phyloP scores from a whole-genome alignment of 306 rosid genomes.

The Cercis canadensis region DNA sequence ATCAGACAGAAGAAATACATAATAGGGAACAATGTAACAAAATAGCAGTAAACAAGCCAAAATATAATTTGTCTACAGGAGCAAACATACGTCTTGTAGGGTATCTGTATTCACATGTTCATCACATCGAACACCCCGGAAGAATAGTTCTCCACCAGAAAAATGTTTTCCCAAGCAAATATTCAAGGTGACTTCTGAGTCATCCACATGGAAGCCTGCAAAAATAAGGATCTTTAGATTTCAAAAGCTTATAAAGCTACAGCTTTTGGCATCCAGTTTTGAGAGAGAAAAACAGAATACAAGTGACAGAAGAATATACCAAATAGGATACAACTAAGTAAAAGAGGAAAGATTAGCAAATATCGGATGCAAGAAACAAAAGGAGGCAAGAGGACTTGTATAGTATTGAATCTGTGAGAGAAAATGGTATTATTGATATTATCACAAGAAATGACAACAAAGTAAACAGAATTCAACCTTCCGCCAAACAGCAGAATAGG shows the following conservation, averaged over 20 bases:
- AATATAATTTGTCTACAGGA: constrained; percentile 12
- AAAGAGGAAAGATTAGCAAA: not conserved
- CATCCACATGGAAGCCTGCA: constrained; percentile 97
- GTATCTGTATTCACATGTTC: constrained; percentile 77
- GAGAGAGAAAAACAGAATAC: constrained; percentile 14
- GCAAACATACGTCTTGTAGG: constrained; percentile 64
- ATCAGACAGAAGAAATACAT: not conserved
- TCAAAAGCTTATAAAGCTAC: constrained; percentile 35
- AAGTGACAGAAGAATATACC: constrained; percentile 8
- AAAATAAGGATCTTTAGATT: constrained; percentile 39
- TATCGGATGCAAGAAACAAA: constrained; percentile 14
- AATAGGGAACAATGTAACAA: constrained; percentile 23
- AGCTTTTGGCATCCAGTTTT: not conserved
- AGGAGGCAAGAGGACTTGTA: constrained; percentile 19
- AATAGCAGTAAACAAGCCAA: not conserved
- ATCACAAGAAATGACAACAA: constrained; percentile 9
- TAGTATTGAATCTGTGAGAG: constrained; percentile 23
- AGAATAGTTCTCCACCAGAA: constrained; percentile 87
- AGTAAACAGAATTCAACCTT: constrained; percentile 10
- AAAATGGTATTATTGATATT: not conserved
- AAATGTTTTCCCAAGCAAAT: constrained; percentile 87
- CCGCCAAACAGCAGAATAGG: not conserved
- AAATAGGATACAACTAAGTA: constrained; percentile 20
- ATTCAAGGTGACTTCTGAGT: constrained; percentile 91
- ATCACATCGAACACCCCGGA: constrained; percentile 93